phyloP scores from a whole-genome alignment of 106 monocot genomes.

The Dioscorea zingiberensis region DNA sequence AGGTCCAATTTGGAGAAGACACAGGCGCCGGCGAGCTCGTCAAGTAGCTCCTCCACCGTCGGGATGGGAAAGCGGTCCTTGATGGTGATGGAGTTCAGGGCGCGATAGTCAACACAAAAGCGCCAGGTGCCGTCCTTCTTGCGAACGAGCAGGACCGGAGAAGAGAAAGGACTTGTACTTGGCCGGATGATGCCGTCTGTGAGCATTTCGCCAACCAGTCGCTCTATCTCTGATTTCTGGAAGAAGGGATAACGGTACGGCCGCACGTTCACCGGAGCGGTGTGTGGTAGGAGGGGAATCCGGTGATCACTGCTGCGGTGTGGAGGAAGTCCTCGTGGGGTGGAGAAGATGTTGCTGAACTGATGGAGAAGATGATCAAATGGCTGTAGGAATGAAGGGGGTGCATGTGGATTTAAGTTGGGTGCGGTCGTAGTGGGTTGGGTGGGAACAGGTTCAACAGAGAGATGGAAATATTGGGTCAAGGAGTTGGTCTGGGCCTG shows the following conservation, averaged over 20 bases:
- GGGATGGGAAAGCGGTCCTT: conserved; percentile 5
- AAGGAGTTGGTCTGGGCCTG: background rate
- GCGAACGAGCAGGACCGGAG: background rate
- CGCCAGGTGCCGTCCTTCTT: conserved; percentile 18
- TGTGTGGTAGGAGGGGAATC: background rate
- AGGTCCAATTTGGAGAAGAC: conserved; percentile 21
- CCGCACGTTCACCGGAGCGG: background rate
- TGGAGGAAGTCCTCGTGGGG: background rate
- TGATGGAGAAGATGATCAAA: background rate
- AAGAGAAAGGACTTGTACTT: background rate
- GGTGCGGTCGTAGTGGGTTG: too few species aligned
- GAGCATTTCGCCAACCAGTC: background rate
- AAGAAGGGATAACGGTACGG: background rate
- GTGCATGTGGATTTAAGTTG: background rate
- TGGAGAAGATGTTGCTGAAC: background rate
- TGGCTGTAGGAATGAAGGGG: background rate
- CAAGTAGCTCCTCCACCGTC: conserved; percentile 11
- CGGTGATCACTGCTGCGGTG: background rate
- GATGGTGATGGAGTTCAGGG: conserved; percentile 3
- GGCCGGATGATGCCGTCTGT: background rate
- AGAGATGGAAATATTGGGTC: background rate
- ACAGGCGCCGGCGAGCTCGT: conserved; percentile 13
- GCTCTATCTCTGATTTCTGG: background rate
- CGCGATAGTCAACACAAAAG: conserved; percentile 13
- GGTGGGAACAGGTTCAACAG: background rate